Percentiles rank a stretch among this genome's conserved stretches.
Conservation (phyloP, 768 basidiomycete species). For the Hirschioporus abietinus region DNA sequence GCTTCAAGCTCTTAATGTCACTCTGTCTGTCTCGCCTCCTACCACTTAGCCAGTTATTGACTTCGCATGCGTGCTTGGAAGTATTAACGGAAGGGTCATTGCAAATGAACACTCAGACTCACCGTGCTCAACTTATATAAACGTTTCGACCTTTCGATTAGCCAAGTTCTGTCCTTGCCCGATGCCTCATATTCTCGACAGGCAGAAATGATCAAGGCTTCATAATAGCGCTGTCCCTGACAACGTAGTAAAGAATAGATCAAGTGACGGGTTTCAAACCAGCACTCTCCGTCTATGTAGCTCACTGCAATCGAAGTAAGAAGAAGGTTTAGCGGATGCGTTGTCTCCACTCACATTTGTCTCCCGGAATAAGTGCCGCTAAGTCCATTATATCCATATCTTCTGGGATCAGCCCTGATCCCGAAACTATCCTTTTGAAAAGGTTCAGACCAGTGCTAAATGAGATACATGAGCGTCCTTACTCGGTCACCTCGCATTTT, state of each 20-base stretch:
- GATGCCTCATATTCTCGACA: neutral
- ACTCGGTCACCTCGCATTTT: too few species aligned
- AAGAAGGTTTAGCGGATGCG: neutral
- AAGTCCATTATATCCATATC: neutral
- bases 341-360: neutral
- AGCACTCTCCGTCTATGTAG: neutral
- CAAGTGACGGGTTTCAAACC: neutral
- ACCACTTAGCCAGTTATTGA: neutral
- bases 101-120: neutral
- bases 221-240: neutral
- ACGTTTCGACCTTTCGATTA: neutral
- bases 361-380: neutral
- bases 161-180: neutral
- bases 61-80: neutral
- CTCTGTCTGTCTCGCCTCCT: neutral
- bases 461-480: too few species aligned
- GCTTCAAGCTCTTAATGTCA: neutral
- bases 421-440: too few species aligned
- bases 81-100: neutral
- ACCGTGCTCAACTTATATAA: neutral
- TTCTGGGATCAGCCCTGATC: neutral
- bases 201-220: neutral
- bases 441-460: too few species aligned
- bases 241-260: neutral
- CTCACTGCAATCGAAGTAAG: neutral